Base-by-base conservation (phyloP, 768 basidiomycete genomes). In the Filobasidium wieringae region DNA sequence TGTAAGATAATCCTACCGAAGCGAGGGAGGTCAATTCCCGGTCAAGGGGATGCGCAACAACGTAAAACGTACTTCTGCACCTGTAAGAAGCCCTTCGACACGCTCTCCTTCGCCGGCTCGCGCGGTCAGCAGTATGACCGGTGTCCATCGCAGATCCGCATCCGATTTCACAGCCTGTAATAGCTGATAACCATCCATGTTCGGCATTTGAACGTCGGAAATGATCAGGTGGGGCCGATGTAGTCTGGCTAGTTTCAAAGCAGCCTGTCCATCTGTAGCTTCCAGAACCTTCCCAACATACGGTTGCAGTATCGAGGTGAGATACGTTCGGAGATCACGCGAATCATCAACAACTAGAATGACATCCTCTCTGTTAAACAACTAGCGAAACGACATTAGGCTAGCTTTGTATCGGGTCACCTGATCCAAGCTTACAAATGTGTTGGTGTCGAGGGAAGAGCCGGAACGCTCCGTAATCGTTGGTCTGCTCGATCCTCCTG, bases 151-250 rank as follows among this genome's bases (percentile, higher is more conserved):
- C 32, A 57, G 31, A 7, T 56, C 54, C 22, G 26, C 36, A 31
- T 54, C 22, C 17, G 22, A 19, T 19, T 30, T 36, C 7, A 53
- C 19, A 4, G 41, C 49, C 22, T 51, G 49, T 30, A 70, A 52
- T 8, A 72, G 34, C n/a, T 64, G 59, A 58, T 65, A 49, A 40
- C 76, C 71, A 30, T 53, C 60, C 63, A 71, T 63, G 15, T 64
- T 63, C 11, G 74, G 75, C 72, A 76, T 75, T 63, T 73, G 69
- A 22, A 74, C 64, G 57, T 77, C 76, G 3, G 69, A 65, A 12
- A 76, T 61, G 52, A 76, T 69, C 14, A 76, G 56, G 51, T 72
- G 64, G 0, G 76, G 74, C 19, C 54, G 57, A 15, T 51, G 27
- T 7, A 29, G 12, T 9, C 47, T 51, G 26, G 66, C 66, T 40